Percentiles rank a stretch among this genome's conserved stretches.
Evolutionary conservation across 495 filamentous ascomycete species (phyloP).

Genomic region (Endocarpon pusillum): DNA sequence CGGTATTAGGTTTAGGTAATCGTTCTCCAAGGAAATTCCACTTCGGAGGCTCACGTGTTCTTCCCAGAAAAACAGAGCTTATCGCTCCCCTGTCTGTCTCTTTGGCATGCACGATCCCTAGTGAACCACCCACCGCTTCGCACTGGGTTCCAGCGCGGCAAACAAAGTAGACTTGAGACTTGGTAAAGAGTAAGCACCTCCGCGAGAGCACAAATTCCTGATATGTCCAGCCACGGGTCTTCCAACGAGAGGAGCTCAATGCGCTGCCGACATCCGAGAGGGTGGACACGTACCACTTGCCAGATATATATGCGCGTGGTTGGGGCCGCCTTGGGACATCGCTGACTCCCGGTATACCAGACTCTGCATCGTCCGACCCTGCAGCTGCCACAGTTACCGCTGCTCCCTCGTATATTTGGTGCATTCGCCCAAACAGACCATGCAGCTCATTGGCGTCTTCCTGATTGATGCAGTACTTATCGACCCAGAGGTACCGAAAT

Average conservation of each 20-base stretch:
- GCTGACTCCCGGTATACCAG: neutral
- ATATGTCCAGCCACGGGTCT: slow-evolving; percentile 14
- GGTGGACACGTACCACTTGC: no score
- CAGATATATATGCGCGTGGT: neutral
- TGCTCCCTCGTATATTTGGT: slow-evolving; percentile 12
- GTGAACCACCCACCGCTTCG: no score
- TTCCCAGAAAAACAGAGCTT: no score
- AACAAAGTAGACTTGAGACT: slow-evolving; percentile 21
- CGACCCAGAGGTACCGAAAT: slow-evolving; percentile 1
- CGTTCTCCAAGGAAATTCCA: no score
- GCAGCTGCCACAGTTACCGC: slow-evolving; percentile 13
- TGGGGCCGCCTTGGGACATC: neutral
- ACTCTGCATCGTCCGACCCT: slow-evolving; percentile 2
- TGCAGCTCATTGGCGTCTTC: slow-evolving; percentile 10
- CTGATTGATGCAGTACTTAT: slow-evolving; percentile 14
- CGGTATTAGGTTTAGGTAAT: no score
- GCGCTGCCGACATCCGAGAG: no score
- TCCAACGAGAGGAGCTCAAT: no score
- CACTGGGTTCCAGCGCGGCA: slow-evolving; percentile 15
- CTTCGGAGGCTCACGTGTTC: no score
- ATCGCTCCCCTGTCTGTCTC: no score
- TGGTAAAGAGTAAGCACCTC: slow-evolving; percentile 16
- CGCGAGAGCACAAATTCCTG: slow-evolving; percentile 10
- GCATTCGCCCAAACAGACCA: slow-evolving; percentile 11
- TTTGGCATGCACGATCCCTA: no score